A percentile compares a stretch with the other conserved stretches of the same genome.
These are phyloP conservation scores for Lachnellula cervina DNA, from an alignment of 2,329 filamentous ascomycete genomes.

Conservation along the genomic window DNA sequence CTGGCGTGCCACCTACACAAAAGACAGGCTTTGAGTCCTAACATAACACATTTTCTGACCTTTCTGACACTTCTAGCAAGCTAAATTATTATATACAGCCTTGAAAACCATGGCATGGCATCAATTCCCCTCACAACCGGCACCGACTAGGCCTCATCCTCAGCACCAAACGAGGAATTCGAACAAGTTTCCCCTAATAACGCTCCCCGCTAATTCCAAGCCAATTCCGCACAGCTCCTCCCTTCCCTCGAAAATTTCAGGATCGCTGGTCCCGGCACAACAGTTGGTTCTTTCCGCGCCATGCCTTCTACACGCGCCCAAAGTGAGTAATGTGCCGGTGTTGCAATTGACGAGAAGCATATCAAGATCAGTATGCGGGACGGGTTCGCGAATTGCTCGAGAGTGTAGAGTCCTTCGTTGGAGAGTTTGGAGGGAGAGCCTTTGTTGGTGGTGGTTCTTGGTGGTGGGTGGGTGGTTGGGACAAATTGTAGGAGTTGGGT, in stretches of 20 bases:
- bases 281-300: background rate
- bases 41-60: too few species aligned
- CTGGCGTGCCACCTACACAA: too few species aligned
- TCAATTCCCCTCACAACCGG: too few species aligned
- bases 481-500: conserved; percentile 29
- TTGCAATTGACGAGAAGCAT: conserved; percentile 4
- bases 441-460: conserved; percentile 24
- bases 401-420: background rate
- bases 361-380: conserved; percentile 6
- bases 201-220: background rate
- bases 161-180: too few species aligned
- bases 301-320: background rate
- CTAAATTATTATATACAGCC: too few species aligned
- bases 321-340: background rate
- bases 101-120: too few species aligned
- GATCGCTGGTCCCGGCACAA: conserved; percentile 3
- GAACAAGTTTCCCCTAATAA: too few species aligned
- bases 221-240: background rate
- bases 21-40: too few species aligned
- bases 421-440: conserved; percentile 3
- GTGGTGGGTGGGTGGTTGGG: conserved; percentile 31
- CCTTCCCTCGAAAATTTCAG: background rate
- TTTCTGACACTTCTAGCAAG: too few species aligned
- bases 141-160: too few species aligned
- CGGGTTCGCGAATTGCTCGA: background rate